Percentiles rank a stretch among this genome's conserved stretches.
Evolutionary conservation across 306 rosid genomes (phyloP).

Genomic region (Castanopsis chinensis): DNA sequence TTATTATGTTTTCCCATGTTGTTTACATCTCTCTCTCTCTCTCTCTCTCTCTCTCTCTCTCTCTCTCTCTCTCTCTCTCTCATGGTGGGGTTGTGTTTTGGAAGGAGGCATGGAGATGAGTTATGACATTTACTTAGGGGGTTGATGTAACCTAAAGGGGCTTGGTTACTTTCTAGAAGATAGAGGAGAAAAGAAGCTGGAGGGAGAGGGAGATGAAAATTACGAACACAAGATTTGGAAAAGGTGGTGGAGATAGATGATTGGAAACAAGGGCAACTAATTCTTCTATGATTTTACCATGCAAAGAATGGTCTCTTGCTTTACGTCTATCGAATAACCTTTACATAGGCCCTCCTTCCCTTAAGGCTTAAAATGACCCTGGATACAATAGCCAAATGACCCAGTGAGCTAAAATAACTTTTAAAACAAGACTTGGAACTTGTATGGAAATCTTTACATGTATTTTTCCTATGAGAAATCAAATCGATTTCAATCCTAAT

Average conservation of each 20-base stretch:
- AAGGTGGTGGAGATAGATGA: too few relatives aligned
- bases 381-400: neutral
- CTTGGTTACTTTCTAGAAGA: neutral
- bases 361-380: neutral
- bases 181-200: neutral
- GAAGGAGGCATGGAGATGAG: neutral
- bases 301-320: neutral
- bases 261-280: too few relatives aligned
- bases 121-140: neutral
- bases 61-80: neutral
- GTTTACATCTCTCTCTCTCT: neutral
- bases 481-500: neutral
- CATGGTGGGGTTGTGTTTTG: neutral
- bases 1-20: neutral
- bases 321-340: neutral
- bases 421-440: neutral
- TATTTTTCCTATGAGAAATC: neutral
- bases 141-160: neutral
- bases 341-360: neutral
- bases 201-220: neutral
- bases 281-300: neutral
- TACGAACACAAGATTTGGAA: neutral
- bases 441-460: neutral
- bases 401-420: neutral
- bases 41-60: neutral